These are phyloP conservation scores for Neurospora sp. DNA, from an alignment of 495 filamentous ascomycete species.

Conservation along the genomic window DNA sequence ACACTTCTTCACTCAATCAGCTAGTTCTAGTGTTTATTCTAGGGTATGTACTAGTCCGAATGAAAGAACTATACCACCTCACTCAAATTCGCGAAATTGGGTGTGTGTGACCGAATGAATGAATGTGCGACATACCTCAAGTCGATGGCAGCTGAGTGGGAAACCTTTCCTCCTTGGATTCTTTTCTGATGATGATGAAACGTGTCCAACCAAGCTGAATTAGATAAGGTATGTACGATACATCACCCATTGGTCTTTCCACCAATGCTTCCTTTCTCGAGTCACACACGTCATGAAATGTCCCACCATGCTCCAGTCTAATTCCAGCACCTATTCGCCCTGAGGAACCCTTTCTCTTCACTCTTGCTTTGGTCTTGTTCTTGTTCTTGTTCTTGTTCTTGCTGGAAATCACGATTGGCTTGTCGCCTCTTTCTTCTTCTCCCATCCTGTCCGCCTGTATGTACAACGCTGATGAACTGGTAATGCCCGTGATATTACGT, in stretches of 20 bases:
- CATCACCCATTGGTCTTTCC: neutral
- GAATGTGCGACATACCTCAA: neutral
- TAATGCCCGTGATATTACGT: neutral
- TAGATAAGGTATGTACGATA: neutral
- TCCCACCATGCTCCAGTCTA: neutral
- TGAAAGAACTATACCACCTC: too few species aligned
- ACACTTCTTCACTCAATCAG: neutral
- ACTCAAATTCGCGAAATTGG: too few species aligned
- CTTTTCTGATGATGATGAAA: neutral
- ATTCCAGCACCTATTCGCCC: neutral
- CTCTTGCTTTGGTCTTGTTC: neutral
- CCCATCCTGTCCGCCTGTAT: neutral
- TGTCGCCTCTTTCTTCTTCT: neutral
- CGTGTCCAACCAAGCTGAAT: neutral
- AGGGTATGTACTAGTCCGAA: neutral
- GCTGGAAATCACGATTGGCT: neutral
- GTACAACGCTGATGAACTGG: neutral
- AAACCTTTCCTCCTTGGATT: neutral
- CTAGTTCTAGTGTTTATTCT: neutral
- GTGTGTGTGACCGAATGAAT: neutral
- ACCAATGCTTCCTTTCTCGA: neutral
- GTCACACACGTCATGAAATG: neutral
- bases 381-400: neutral
- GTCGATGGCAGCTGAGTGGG: neutral
- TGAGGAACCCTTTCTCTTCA: neutral